phyloP scores from a whole-genome alignment of 192 early-diverging fungal genomes.

The Glomus cerebriforme region DNA sequence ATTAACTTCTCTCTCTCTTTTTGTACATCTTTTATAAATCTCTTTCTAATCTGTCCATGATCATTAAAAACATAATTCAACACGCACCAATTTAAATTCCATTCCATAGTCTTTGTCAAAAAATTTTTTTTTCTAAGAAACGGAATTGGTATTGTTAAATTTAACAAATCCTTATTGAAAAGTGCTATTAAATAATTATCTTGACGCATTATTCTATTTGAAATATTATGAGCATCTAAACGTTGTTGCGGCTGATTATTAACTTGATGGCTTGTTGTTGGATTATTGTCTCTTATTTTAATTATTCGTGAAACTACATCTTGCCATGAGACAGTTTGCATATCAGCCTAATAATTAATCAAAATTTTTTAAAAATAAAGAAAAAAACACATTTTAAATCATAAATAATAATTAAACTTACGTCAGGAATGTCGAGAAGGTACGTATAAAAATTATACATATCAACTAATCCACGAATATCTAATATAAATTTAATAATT shows the following conservation, averaged over 20 bases:
- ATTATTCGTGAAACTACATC: constrained; percentile 78
- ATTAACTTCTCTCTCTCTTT: constrained; percentile 62
- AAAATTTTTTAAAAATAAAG: constrained; percentile 15
- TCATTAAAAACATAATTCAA: constrained; percentile 89
- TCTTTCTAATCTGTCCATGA: constrained; percentile 76
- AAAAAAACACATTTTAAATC: background rate
- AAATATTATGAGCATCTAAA: constrained; percentile 72
- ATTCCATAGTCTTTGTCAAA: constrained; percentile 88
- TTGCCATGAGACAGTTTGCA: constrained; percentile 87
- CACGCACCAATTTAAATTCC: constrained; percentile 88
- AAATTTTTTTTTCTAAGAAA: constrained; percentile 56
- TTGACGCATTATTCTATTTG: constrained; percentile 93
- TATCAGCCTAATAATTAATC: constrained; percentile 63
- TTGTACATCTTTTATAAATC: constrained; percentile 76
- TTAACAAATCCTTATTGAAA: constrained; percentile 89
- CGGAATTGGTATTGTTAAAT: constrained; percentile 74
- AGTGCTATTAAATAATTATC: constrained; percentile 97
- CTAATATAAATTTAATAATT: constrained; percentile 61
- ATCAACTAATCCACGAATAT: constrained; percentile 73
- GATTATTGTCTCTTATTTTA: constrained; percentile 68
- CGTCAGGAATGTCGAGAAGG: constrained; percentile 76
- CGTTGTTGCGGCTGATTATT: constrained; percentile 47
- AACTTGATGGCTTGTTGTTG: constrained; percentile 46
- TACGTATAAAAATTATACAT: constrained; percentile 86
- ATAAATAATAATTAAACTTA: constrained; percentile 36